These are phyloP conservation scores for Auricularia sp. DNA, from an alignment of 768 basidiomycete genomes.

Conservation along the genomic window DNA sequence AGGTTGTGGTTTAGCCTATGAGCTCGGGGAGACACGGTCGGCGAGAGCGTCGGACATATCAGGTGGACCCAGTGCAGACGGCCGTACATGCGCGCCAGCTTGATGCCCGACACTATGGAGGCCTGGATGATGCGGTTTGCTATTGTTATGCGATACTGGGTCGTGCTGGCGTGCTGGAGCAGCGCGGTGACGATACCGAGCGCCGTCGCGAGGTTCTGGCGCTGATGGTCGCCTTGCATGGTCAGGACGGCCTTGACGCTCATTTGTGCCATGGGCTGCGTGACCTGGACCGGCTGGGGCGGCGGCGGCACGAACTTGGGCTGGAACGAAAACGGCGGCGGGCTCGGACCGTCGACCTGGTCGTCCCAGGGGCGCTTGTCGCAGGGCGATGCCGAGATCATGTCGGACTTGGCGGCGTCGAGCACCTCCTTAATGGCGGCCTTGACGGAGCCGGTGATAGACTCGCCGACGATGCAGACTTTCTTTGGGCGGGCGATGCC, in stretches of 20 bases:
- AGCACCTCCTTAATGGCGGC: conserved; percentile 36
- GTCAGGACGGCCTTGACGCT: conserved; percentile 45
- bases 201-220: conserved; percentile 71
- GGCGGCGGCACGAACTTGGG: conserved; percentile 25
- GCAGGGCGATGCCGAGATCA: conserved; percentile 16
- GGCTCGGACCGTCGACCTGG: conserved; percentile 25
- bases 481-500: conserved; percentile 68
- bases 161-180: conserved; percentile 27
- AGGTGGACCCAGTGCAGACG: conserved; percentile 6
- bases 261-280: conserved; percentile 34
- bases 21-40: conserved; percentile 61
- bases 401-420: conserved; percentile 30
- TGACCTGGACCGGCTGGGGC: conserved; percentile 33
- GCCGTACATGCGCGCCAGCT: conserved; percentile 1
- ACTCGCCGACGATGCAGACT: conserved; percentile 17
- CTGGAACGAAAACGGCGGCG: conserved; percentile 21
- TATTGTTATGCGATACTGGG: conserved; percentile 18
- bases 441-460: conserved; percentile 25
- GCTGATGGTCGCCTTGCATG: conserved; percentile 74
- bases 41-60: conserved; percentile 41
- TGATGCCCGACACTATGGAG: conserved; percentile 49
- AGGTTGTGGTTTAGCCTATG: conserved; percentile 12
- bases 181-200: conserved; percentile 52
- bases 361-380: conserved; percentile 30
- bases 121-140: conserved; percentile 35